These are phyloP conservation scores for Bryoglossum gracile DNA, from an alignment of 495 filamentous ascomycete genomes.

Conservation along the genomic window DNA sequence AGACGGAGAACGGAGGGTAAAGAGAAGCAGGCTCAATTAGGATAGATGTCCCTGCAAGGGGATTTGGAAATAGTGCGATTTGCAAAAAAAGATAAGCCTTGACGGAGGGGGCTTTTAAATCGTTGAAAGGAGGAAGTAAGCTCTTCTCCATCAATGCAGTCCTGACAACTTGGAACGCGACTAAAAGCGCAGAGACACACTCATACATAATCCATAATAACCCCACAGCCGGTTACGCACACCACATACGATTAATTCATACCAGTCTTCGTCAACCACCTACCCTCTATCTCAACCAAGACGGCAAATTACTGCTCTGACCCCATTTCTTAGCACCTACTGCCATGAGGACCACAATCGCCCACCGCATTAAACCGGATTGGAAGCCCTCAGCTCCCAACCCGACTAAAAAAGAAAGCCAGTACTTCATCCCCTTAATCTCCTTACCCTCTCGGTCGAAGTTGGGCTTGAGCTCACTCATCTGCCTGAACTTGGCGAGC, in stretches of 20 bases:
- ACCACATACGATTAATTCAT: too few relatives aligned
- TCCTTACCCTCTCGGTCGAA: slow-evolving; percentile 74
- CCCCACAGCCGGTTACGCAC: too few relatives aligned
- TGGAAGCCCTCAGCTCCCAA: slow-evolving; percentile 39
- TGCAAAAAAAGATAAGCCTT: background rate
- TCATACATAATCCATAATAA: background rate
- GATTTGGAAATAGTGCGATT: too few relatives aligned
- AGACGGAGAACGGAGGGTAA: too few relatives aligned
- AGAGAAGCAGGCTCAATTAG: too few relatives aligned
- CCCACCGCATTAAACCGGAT: slow-evolving; percentile 43
- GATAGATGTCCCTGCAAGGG: too few relatives aligned
- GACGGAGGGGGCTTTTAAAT: too few relatives aligned
- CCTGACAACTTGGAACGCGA: too few relatives aligned
- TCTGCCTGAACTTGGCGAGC: slow-evolving; percentile 46
- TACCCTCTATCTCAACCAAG: slow-evolving; percentile 9
- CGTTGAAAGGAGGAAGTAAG: too few relatives aligned
- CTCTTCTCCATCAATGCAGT: too few relatives aligned
- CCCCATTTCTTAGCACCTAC: slow-evolving; percentile 13
- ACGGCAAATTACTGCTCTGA: background rate
- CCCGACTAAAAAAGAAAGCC: slow-evolving; percentile 36
- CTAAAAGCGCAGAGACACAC: too few relatives aligned
- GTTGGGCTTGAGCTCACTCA: slow-evolving; percentile 57
- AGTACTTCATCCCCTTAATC: slow-evolving; percentile 41
- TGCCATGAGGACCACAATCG: slow-evolving; percentile 30
- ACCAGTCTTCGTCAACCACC: background rate